Evolutionary conservation across 768 basidiomycete species (phyloP), one percentile per base, ranked within the genome.

Genomic region (Harrya chromipes): DNA sequence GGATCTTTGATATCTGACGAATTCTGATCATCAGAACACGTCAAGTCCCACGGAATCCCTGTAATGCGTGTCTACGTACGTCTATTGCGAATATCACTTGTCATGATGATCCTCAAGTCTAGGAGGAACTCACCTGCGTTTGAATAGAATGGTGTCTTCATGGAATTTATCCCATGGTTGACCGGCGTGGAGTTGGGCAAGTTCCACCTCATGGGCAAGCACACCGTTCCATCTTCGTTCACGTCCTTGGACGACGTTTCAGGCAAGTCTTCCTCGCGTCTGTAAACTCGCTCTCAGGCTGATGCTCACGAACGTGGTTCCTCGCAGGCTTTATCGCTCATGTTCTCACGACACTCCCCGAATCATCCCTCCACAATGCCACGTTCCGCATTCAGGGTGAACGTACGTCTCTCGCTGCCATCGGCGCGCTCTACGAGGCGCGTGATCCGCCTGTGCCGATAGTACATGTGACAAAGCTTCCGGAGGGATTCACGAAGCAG

Each of bases 371-470:
- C 12, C 59, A 63, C 12, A 49, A 73, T 44, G 56, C 47, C 3
- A 63, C 64, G 6, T 69, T 72, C 58, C 70, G 70, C 17, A 61
- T 72, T 29, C 53, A 73, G 48, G 72, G 72, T n/a, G 65, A 72
- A 23, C 65, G 68, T 4, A 53, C 31, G 5, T 59, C 61, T 10
- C 56, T 70, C 6, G 43, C 54, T 17, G 56, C 63, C 0, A 48
- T 69, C 17, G 71, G 59, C 11, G 47, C 59, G 39, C 50, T 70
- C 21, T 69, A 67, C 43, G 65, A 57, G 36, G 57, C 56, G 8
- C 41, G 47, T 45, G 12, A 40, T 21, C 56, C 60, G 13, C 47
- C 58, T 9, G 55, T 64, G 12, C 52, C 65, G 3, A 47, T 63
- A 37, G 53, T 11, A 6, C 61, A 57, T 17, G 55, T 67, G 43